Conservation (phyloP, 1,284 basidiomycete species). For the Ustilago loliicola region DNA sequence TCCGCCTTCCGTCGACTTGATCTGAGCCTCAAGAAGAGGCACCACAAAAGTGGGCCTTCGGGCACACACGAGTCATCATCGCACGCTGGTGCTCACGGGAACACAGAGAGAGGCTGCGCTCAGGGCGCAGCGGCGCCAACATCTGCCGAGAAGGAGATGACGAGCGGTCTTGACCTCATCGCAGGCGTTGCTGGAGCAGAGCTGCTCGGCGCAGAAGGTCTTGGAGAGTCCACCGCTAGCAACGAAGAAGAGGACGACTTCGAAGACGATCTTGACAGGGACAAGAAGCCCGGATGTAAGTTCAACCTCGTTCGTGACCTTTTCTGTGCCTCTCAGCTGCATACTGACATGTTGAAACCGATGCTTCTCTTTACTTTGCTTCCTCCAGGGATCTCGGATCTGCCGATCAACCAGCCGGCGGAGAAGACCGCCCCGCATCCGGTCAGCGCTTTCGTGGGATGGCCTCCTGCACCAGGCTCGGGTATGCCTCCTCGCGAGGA, state of each 20-base stretch:
- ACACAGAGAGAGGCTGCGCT: constrained; percentile 4
- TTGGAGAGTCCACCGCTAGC: constrained; percentile 34
- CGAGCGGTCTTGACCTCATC: constrained; percentile 48
- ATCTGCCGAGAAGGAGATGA: constrained; percentile 34
- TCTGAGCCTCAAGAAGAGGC: constrained; percentile 43
- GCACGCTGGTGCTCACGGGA: constrained; percentile 6
- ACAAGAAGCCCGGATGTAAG: constrained; percentile 45
- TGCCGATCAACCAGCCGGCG: constrained; percentile 51
- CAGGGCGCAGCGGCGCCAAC: constrained; percentile 8
- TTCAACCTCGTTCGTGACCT: neutral
- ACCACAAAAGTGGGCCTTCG: constrained; percentile 20
- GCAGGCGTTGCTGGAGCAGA: constrained; percentile 51
- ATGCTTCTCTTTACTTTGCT: neutral
- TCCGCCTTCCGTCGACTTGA: constrained; percentile 46
- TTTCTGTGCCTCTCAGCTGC: neutral
- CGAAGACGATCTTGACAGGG: constrained; percentile 36
- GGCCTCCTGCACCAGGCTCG: constrained; percentile 32
- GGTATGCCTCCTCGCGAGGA: constrained; percentile 18
- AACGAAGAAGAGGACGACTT: constrained; percentile 45
- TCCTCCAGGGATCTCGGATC: constrained; percentile 44
- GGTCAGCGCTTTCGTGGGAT: constrained; percentile 47
- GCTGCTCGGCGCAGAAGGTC: constrained; percentile 31
- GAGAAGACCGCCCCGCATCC: constrained; percentile 52
- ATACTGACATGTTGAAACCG: constrained; percentile 5
- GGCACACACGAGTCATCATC: constrained; percentile 16